Percentiles rank a stretch among this genome's conserved stretches.
Conservation (phyloP, 202 grass and related monocot species). For the Schoenoplectus tabernaemontani region DNA sequence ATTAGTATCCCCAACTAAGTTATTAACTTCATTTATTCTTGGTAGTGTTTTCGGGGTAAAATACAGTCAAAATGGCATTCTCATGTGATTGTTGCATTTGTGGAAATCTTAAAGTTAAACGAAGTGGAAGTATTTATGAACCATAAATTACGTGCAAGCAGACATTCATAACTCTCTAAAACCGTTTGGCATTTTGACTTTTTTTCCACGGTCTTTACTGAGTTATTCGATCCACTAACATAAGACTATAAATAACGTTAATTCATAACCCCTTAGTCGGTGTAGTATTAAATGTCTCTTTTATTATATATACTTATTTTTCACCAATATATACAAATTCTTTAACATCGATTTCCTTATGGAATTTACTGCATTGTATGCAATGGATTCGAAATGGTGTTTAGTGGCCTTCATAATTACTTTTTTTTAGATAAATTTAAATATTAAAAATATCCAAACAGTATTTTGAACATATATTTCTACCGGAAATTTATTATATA, state of each 20-base stretch:
- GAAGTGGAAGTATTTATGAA: neutral
- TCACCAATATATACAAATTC: neutral
- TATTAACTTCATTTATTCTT: neutral
- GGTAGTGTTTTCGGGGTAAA: neutral
- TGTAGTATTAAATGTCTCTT: neutral
- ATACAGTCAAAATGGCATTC: neutral
- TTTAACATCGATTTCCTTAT: neutral
- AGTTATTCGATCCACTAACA: neutral
- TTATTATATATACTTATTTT: neutral
- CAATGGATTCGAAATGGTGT: neutral
- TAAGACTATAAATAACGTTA: neutral
- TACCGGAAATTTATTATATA: too few species aligned
- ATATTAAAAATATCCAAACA: too few species aligned
- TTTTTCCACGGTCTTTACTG: neutral
- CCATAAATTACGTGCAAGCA: neutral
- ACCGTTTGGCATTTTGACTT: constrained; percentile 2
- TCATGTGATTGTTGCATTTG: constrained; percentile 5
- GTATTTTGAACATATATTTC: too few species aligned
- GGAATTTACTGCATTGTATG: neutral
- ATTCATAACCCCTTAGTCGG: neutral
- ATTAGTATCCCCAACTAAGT: neutral
- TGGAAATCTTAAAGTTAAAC: neutral
- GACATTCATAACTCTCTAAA: neutral
- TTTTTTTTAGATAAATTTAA: too few species aligned
- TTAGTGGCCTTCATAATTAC: too few species aligned